A percentile compares a stretch with the other conserved stretches of the same genome.
Conservation (phyloP, 2,329 filamentous ascomycete species). For the Aspergillus oerlinghausenensis region DNA sequence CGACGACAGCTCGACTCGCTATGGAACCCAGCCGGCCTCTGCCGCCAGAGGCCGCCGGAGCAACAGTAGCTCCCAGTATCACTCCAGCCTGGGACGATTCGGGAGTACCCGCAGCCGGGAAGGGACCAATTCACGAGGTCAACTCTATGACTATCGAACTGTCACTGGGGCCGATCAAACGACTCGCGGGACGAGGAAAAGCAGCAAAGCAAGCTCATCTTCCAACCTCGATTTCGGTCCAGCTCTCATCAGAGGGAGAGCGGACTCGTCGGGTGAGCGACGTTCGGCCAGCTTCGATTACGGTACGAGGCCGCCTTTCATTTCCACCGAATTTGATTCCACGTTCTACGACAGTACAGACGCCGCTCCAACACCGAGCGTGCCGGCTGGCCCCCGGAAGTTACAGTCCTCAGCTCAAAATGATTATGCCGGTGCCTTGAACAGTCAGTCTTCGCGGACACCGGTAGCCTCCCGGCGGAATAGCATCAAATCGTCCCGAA, state of each 20-base stretch:
- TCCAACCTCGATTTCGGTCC: slow-evolving; percentile 71
- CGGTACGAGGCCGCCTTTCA: slow-evolving; percentile 31
- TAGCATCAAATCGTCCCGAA: slow-evolving; percentile 41
- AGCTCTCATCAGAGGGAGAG: slow-evolving; percentile 30
- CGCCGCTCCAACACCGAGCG: slow-evolving; percentile 78
- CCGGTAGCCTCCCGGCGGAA: slow-evolving; percentile 36
- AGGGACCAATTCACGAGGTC: slow-evolving; percentile 35
- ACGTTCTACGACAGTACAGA: slow-evolving; percentile 56
- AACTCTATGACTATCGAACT: slow-evolving; percentile 30
- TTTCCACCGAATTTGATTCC: slow-evolving; percentile 19
- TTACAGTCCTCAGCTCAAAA: slow-evolving; percentile 40
- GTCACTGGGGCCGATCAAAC: slow-evolving; percentile 20
- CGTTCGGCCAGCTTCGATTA: slow-evolving; percentile 45
- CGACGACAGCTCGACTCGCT: slow-evolving; percentile 37
- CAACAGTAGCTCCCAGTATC: slow-evolving; percentile 74
- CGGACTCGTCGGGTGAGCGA: slow-evolving; percentile 29
- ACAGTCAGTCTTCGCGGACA: slow-evolving; percentile 23
- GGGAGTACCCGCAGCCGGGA: slow-evolving; percentile 55
- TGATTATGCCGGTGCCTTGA: slow-evolving; percentile 23
- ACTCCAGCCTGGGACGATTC: slow-evolving; percentile 55
- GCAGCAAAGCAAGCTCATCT: slow-evolving; percentile 70
- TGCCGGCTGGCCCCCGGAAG: slow-evolving; percentile 72
- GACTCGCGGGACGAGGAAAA: slow-evolving; percentile 47
- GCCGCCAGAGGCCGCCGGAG: slow-evolving; percentile 58
- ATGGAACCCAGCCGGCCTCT: slow-evolving; percentile 31